Base-by-base conservation (phyloP, 2,329 filamentous ascomycete genomes). In the Rugonectria rugulosa region DNA sequence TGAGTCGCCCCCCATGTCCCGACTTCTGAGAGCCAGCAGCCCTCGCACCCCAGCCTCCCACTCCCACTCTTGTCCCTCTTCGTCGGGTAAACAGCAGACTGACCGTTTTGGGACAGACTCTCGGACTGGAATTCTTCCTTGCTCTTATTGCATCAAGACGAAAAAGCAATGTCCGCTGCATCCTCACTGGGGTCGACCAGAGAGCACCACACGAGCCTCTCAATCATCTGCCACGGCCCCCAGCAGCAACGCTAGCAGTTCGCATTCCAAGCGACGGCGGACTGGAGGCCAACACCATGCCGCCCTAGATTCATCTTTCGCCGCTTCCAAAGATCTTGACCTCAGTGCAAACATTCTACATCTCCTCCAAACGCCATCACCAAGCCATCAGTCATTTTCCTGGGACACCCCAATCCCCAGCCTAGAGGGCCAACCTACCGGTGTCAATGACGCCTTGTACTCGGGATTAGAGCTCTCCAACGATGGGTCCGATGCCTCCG, bases 71-170 rank as follows among this genome's bases (percentile, higher is more conserved):
- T 36, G n/a, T n/a, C n/a, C n/a, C n/a, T n/a, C n/a, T n/a, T n/a
- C n/a, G n/a, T n/a, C n/a, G n/a, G n/a, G n/a, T n/a, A n/a, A 32
- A 14, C 20, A 14, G 7, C 20, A 19, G 15, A 29, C 46, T 56
- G 24, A 56, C 46, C 19, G 8, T 24, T 29, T 40, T 27, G 40
- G 26, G 20, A 43, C 19, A 53, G 53, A 36, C 34, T 41, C 46
- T 5, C 26, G 46, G 6, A 31, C 46, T 6, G 41, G 43, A 10
- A 20, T 58, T 5, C 31, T 44, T n/a, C 59, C 68, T 40, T 72
- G 70, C 42, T 67, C 69, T 0, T 72, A 72, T 12, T 72, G 70
- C 24, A 48, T 56, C 5, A 69, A 63, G 49, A 72, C 70, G 14
- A 62, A 65, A 6, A 72, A 72, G 38, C 57, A 55, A 9, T 72